Conservation (phyloP, 2,329 filamentous ascomycete genomes). For the Neonectria ditissima region DNA sequence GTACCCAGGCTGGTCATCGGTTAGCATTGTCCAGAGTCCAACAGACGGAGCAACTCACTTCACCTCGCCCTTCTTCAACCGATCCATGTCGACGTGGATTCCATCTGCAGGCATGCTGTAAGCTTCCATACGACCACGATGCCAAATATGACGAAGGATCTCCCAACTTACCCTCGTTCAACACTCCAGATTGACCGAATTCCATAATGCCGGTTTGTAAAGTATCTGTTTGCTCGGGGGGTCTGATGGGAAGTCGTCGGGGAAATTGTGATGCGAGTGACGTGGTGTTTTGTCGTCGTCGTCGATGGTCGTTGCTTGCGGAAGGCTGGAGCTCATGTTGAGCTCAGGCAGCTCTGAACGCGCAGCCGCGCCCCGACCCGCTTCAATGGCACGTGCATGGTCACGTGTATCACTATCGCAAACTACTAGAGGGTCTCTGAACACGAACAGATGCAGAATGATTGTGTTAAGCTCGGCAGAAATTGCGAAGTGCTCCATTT, state of each 20-base stretch:
- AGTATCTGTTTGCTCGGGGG: constrained; percentile 3
- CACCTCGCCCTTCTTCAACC: constrained; percentile 98
- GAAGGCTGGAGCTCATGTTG: constrained; percentile 53
- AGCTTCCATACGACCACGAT: constrained; percentile 37
- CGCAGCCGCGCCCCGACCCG: constrained; percentile 50
- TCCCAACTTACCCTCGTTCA: constrained; percentile 69
- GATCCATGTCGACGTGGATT: constrained; percentile 99
- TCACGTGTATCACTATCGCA: constrained; percentile 32
- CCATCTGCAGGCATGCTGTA: constrained; percentile 75
- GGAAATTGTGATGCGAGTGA: constrained; percentile 29
- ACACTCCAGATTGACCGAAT: constrained; percentile 70
- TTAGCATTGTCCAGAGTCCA: constrained; percentile 35
- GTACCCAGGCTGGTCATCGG: constrained; percentile 82
- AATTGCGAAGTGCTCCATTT: neutral
- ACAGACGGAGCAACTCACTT: constrained; percentile 74
- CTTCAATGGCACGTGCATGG: constrained; percentile 4
- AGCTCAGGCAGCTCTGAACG: constrained; percentile 63
- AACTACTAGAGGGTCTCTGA: neutral
- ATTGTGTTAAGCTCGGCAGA: neutral
- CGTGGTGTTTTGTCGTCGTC: constrained; percentile 43
- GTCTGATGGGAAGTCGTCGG: constrained; percentile 3
- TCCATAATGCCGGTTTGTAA: constrained; percentile 61
- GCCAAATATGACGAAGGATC: constrained; percentile 38
- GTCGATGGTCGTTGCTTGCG: constrained; percentile 36
- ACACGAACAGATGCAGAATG: neutral